Percentiles rank a stretch among this genome's conserved stretches.
These are phyloP conservation scores for Ganoderma meredithae DNA, from an alignment of 1,284 basidiomycete species.

Conservation along the genomic window DNA sequence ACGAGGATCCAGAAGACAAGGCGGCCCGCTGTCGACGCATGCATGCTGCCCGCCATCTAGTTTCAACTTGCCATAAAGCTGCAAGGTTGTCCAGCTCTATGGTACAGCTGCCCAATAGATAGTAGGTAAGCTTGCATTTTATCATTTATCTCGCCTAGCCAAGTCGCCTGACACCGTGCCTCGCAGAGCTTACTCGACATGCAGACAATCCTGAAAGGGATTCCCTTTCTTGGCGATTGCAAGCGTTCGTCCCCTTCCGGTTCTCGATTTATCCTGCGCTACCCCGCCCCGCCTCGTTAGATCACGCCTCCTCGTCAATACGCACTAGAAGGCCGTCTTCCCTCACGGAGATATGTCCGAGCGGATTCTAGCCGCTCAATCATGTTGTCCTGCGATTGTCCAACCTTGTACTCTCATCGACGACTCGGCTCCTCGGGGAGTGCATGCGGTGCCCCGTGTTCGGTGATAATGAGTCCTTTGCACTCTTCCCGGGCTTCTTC, in stretches of 20 bases:
- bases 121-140: slow-evolving; percentile 3
- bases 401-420: slow-evolving; percentile 21
- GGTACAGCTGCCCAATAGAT: neutral
- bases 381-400: slow-evolving; percentile 21
- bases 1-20: neutral
- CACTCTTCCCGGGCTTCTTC: neutral
- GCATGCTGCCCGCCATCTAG: neutral
- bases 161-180: neutral
- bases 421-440: slow-evolving; percentile 8
- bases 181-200: neutral
- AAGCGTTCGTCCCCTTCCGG: slow-evolving; percentile 16
- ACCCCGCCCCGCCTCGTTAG: neutral
- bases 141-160: slow-evolving; percentile 4
- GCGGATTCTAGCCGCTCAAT: neutral
- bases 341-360: neutral
- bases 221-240: slow-evolving; percentile 15
- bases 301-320: neutral
- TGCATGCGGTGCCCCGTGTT: neutral
- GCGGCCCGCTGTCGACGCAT: neutral
- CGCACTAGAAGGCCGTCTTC: slow-evolving; percentile 18
- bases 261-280: slow-evolving; percentile 15
- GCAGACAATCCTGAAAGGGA: slow-evolving; percentile 10
- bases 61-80: neutral
- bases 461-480: slow-evolving; percentile 12
- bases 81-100: neutral